phyloP scores from a whole-genome alignment of 2,329 filamentous ascomycete genomes.

The Drechslera avenae region DNA sequence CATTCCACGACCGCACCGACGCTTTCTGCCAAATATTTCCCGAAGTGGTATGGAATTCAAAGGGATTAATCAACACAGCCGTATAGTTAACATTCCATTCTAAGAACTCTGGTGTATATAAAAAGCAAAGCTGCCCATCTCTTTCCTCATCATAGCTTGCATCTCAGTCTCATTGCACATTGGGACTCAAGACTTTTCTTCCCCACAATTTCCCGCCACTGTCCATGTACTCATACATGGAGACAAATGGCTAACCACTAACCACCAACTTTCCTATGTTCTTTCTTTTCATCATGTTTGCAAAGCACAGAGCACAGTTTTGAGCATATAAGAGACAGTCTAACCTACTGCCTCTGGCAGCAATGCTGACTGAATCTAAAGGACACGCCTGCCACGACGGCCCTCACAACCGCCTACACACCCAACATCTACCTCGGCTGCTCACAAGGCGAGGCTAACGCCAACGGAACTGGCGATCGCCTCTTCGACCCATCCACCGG shows the following conservation, averaged over 20 bases:
- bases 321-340: slow-evolving; percentile 16
- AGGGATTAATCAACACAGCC: too few species aligned
- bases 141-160: too few species aligned
- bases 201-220: too few species aligned
- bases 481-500: not conserved
- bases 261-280: slow-evolving; percentile 6
- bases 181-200: too few species aligned
- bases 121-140: too few species aligned
- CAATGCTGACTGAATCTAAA: slow-evolving; percentile 12
- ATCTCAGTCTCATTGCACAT: too few species aligned
- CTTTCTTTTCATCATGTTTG: not conserved
- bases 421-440: not conserved
- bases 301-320: slow-evolving; percentile 15
- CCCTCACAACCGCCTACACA: not conserved
- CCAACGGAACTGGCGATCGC: not conserved
- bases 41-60: too few species aligned
- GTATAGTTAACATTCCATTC: too few species aligned
- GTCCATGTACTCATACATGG: too few species aligned
- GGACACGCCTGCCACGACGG: not conserved
- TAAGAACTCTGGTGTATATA: too few species aligned
- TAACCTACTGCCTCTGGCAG: slow-evolving; percentile 19
- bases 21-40: too few species aligned
- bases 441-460: not conserved
- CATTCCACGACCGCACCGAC: too few species aligned
- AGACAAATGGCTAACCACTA: not conserved